These are phyloP conservation scores for Alternaria solani DNA, from an alignment of 2,329 filamentous ascomycete genomes.

Conservation along the genomic window DNA sequence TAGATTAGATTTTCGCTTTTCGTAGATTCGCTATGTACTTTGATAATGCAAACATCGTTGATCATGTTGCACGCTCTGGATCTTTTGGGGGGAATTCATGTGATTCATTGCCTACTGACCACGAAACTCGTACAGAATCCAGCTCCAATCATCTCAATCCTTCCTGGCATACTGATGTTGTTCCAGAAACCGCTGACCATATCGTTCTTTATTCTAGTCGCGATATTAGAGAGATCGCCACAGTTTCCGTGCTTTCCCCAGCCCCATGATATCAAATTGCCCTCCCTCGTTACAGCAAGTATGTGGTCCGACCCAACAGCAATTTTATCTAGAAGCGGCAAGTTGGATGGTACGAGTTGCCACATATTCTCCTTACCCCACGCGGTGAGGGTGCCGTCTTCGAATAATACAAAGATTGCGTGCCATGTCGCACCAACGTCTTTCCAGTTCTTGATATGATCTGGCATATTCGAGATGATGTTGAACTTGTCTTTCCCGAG, in stretches of 20 bases:
- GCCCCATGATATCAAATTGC: slow-evolving; percentile 83
- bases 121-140: slow-evolving; percentile 44
- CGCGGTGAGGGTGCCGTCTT: slow-evolving; percentile 67
- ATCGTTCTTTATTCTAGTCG: slow-evolving; percentile 31
- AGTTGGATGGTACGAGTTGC: slow-evolving; percentile 71
- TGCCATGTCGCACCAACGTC: slow-evolving; percentile 84
- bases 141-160: slow-evolving; percentile 32
- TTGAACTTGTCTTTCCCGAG: slow-evolving; percentile 80
- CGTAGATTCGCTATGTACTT: background rate
- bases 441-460: slow-evolving; percentile 65
- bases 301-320: slow-evolving; percentile 90
- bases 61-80: background rate
- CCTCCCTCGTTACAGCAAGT: slow-evolving; percentile 71
- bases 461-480: slow-evolving; percentile 66
- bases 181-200: slow-evolving; percentile 45
- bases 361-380: slow-evolving; percentile 91
- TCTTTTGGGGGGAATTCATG: background rate
- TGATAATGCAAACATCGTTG: background rate
- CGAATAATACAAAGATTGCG: slow-evolving; percentile 73
- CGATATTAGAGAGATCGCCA: slow-evolving; percentile 56
- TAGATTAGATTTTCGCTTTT: background rate
- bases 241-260: slow-evolving; percentile 99
- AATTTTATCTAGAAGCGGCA: slow-evolving; percentile 69
- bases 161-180: slow-evolving; percentile 33
- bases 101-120: slow-evolving; percentile 14